phyloP scores from a whole-genome alignment of 2,329 filamentous ascomycete species.

The Colletotrichum sp. region DNA sequence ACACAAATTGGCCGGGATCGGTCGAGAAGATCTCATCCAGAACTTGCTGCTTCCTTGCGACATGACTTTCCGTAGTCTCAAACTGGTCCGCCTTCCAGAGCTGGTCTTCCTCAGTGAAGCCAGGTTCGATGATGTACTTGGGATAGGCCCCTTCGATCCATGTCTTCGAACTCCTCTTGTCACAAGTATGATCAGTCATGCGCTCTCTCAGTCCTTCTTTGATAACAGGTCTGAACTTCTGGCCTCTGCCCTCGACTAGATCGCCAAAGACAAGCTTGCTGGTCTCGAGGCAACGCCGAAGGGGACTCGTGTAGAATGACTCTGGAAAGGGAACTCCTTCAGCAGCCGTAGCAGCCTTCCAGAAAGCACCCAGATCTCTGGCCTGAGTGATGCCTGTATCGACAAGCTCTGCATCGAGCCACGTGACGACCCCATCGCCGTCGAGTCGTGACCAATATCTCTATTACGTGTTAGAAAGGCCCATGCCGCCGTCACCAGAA shows the following conservation, averaged over 20 bases:
- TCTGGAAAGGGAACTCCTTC: slow-evolving; percentile 58
- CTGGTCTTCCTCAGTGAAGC: slow-evolving; percentile 59
- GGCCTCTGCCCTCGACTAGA: slow-evolving; percentile 38
- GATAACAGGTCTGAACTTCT: slow-evolving; percentile 53
- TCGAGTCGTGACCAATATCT: slow-evolving; percentile 42
- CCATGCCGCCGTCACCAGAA: neutral
- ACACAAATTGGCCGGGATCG: slow-evolving; percentile 45
- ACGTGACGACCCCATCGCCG: slow-evolving; percentile 40
- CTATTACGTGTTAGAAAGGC: slow-evolving; percentile 19
- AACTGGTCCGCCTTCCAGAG: slow-evolving; percentile 52
- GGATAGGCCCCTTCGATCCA: slow-evolving; percentile 57
- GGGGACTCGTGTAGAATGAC: slow-evolving; percentile 61
- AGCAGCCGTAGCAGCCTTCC: slow-evolving; percentile 46
- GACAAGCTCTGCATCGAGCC: slow-evolving; percentile 55
- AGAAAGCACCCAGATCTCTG: slow-evolving; percentile 53
- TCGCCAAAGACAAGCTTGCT: slow-evolving; percentile 54
- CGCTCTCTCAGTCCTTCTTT: slow-evolving; percentile 66
- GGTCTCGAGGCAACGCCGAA: slow-evolving; percentile 64
- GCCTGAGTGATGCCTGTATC: slow-evolving; percentile 59
- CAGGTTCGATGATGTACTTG: slow-evolving; percentile 54
- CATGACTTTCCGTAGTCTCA: slow-evolving; percentile 55
- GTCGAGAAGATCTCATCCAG: slow-evolving; percentile 52
- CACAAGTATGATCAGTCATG: slow-evolving; percentile 66
- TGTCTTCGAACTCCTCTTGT: slow-evolving; percentile 53
- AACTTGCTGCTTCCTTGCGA: slow-evolving; percentile 42